These are phyloP conservation scores for Hordeum pubiflorum DNA, from an alignment of 202 grass and related monocot genomes.

Conservation along the genomic window DNA sequence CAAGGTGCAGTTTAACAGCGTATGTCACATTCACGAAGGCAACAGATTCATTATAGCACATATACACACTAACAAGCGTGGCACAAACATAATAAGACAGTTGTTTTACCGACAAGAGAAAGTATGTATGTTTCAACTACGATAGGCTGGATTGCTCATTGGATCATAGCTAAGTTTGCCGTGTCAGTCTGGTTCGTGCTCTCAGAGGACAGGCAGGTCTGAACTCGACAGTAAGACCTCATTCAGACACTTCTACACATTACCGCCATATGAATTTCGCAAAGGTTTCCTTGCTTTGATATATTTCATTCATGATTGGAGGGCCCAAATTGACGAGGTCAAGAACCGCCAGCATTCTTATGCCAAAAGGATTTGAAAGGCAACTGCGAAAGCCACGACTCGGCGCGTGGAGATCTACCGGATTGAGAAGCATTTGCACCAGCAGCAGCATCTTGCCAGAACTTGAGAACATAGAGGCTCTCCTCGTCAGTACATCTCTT, in stretches of 20 bases:
- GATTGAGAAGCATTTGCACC: conserved; percentile 3
- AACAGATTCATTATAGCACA: background rate
- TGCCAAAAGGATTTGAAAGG: conserved; percentile 56
- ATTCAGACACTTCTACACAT: conserved; percentile 9
- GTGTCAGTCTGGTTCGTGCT: conserved; percentile 12
- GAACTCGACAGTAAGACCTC: conserved; percentile 14
- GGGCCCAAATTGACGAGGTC: background rate
- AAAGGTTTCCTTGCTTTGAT: conserved; percentile 9
- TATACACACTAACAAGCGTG: background rate
- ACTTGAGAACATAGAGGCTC: conserved; percentile 87
- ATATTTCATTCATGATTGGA: background rate
- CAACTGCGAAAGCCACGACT: conserved; percentile 61
- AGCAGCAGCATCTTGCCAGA: conserved; percentile 49
- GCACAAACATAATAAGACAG: background rate
- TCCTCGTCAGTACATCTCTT: conserved; percentile 96
- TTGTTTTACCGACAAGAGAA: background rate
- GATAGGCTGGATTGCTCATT: background rate
- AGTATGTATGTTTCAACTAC: background rate
- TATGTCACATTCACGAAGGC: background rate
- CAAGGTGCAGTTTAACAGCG: background rate
- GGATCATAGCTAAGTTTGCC: background rate
- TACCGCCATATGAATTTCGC: conserved; percentile 2
- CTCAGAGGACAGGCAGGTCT: background rate
- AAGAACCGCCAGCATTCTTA: conserved; percentile 22
- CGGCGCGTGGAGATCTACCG: conserved; percentile 22